phyloP scores from a whole-genome alignment of 176 grass and related monocot species.

The Lolium multiflorum region DNA sequence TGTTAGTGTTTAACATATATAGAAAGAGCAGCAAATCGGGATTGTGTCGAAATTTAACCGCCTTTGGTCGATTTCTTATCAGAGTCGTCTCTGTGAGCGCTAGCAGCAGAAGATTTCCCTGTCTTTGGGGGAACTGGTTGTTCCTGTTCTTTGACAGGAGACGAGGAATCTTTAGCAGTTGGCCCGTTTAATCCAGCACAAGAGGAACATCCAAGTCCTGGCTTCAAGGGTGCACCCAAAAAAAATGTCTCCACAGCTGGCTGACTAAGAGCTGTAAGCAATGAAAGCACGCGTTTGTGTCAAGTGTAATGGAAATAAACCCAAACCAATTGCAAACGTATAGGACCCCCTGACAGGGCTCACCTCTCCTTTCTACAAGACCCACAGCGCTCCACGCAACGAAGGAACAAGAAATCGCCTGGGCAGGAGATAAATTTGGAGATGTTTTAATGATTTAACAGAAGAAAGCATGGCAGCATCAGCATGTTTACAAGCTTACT shows the following conservation, averaged over 20 bases:
- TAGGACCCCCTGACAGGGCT: constrained; percentile 2
- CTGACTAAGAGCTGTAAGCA: constrained; percentile 32
- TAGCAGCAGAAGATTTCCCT: constrained; percentile 7
- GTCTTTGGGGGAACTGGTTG: not conserved
- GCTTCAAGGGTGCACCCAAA: not conserved
- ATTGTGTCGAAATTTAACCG: not conserved
- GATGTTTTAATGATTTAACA: not conserved
- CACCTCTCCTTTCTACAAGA: constrained; percentile 33
- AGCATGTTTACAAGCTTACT: not conserved
- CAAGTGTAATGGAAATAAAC: not conserved
- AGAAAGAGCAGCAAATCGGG: not conserved
- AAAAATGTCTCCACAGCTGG: no score
- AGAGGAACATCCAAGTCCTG: not conserved
- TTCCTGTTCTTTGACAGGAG: not conserved
- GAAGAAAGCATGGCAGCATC: not conserved
- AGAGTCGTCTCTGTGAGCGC: not conserved
- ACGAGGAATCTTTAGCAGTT: not conserved
- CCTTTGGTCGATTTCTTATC: constrained; percentile 18
- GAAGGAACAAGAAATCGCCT: constrained; percentile 41
- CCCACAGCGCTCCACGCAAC: constrained; percentile 15
- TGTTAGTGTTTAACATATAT: not conserved
- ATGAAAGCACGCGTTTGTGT: not conserved
- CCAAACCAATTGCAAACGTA: constrained; percentile 26
- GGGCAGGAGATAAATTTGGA: not conserved
- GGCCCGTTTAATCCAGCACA: not conserved